Base-by-base conservation (phyloP, 352 stramenopile species). In the Phytophthora crassamura region DNA sequence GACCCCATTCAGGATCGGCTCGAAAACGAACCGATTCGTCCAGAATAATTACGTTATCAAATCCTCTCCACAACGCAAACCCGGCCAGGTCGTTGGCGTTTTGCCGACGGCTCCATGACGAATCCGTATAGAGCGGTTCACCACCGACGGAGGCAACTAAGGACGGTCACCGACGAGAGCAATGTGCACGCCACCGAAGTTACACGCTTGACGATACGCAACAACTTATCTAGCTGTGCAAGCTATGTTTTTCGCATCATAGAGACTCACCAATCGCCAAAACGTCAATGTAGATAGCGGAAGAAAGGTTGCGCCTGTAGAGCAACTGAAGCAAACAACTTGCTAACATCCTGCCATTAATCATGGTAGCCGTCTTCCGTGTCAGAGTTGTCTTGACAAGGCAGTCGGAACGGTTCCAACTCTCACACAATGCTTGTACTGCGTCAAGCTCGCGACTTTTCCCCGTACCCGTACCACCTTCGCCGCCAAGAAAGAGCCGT, bases 361-460 rank as follows among this genome's bases (percentile, higher is more conserved):
- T 36, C 16, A 52, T 22, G 4, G 53, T 60, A 12, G 50, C 50
- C 16, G 22, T 38, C 11, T 59, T 49, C 3, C 50, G 25, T 18
- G 50, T 41, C 5, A 51, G 14, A 10, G 40, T 40, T 3, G 53
- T 60, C 22, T 60, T 60, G 3, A 60, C 28, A 16, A 60, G 9
- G 8, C 40, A 38, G 10, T 34, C 12, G 4, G 41, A 28, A 10
- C 53, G 40, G 3, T 14, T 10, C 53, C 41, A 52, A 15, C 53
- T 52, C 3, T 35, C 32, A 25, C 53, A 61, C 12, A 60, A 20
- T 11, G 53, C 20, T n/a, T 43, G 12, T 2, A 61, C 40, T 7
- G 40, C 41, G 15, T 52, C 53, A 11, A 61, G 25, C 9, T 52
- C 40, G 7, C 53, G 30, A 18, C 16, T 61, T 22, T 61, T 61